Base-by-base conservation (phyloP, 257 asterid species). In the Fraxinus pennsylvanica region DNA sequence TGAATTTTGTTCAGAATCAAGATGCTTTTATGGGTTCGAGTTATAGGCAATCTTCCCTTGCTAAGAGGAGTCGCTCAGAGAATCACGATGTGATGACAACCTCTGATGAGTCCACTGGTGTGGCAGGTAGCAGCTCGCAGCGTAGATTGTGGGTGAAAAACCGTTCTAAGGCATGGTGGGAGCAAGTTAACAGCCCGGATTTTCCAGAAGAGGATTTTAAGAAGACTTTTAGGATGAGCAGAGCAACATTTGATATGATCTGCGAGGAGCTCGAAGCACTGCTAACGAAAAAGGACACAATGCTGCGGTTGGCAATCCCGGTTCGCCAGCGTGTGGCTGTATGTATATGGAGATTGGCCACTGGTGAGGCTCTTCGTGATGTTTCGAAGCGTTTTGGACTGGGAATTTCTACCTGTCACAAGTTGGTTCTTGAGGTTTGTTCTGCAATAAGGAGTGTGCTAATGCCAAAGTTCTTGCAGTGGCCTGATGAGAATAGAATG, bases 31-130 rank as follows among this genome's bases (percentile, higher is more conserved):
- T 22, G 36, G 69, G n/a, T 63, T 63, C 69, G 17, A 76, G 41
- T 30, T 77, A 80, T 0, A 39, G 71, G 15, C 33, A 27, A 32
- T 84, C 86, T 43, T 61, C 85, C 9, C 71, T 41, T 13, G 10
- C 68, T 75, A 83, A 86, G 78, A 77, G 87, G 29, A 25, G 77
- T 29, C 87, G 85, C 5, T 72, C 76, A 0, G 85, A 83, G 9
- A 39, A 70, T 0, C 61, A 41, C 4, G 80, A 78, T 67, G 68
- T 67, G 17, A 45, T 50, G 10, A 71, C 77, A 12, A 36, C 76
- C 9, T 14, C 57, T 13, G 57, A 47, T 47, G 57, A 47, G 57
- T 14, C 57, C n/a, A 47, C n/a, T 3, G n/a, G n/a, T 4, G 1
- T 1, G n/a, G n/a, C n/a, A 14, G 57, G 57, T 47, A 13, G 57